phyloP scores from a whole-genome alignment of 2,329 filamentous ascomycete genomes.

The Pestalotiopsis sp. region DNA sequence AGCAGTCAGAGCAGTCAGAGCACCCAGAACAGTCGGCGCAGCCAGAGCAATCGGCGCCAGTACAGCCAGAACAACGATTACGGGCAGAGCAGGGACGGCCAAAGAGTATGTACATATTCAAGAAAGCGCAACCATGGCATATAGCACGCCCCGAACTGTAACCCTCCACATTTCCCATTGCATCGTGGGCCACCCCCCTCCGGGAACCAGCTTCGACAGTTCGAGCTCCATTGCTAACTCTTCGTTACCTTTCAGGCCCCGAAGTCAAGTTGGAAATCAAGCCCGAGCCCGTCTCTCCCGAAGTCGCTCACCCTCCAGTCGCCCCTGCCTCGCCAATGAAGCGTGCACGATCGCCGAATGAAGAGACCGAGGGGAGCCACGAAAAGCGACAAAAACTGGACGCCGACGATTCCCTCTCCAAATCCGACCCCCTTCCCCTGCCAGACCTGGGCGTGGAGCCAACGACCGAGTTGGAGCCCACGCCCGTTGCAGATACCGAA shows the following conservation, averaged over 20 bases:
- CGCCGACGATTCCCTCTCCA: slow-evolving; percentile 12
- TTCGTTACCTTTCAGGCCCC: slow-evolving; percentile 24
- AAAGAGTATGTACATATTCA: not conserved
- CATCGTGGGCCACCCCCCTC: not conserved
- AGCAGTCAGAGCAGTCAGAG: too few species aligned
- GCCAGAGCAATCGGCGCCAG: not conserved
- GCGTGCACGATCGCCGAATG: slow-evolving; percentile 23
- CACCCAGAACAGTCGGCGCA: not conserved
- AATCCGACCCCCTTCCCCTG: not conserved
- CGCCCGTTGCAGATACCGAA: slow-evolving; percentile 22
- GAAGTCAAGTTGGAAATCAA: slow-evolving; percentile 31
- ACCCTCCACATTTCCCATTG: not conserved
- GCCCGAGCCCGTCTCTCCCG: slow-evolving; percentile 23
- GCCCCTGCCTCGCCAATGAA: slow-evolving; percentile 27
- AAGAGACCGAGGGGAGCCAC: slow-evolving; percentile 13
- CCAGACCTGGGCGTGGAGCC: not conserved
- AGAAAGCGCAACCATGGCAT: not conserved
- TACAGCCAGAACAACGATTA: not conserved
- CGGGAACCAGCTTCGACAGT: not conserved
- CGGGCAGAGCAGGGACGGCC: not conserved
- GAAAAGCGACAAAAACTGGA: slow-evolving; percentile 34
- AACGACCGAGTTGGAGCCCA: not conserved
- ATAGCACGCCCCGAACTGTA: not conserved
- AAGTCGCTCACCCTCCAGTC: slow-evolving; percentile 10
- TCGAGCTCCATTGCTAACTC: slow-evolving; percentile 11